Conservation (phyloP, 2,329 filamentous ascomycete species). For the Fusarium sp. region DNA sequence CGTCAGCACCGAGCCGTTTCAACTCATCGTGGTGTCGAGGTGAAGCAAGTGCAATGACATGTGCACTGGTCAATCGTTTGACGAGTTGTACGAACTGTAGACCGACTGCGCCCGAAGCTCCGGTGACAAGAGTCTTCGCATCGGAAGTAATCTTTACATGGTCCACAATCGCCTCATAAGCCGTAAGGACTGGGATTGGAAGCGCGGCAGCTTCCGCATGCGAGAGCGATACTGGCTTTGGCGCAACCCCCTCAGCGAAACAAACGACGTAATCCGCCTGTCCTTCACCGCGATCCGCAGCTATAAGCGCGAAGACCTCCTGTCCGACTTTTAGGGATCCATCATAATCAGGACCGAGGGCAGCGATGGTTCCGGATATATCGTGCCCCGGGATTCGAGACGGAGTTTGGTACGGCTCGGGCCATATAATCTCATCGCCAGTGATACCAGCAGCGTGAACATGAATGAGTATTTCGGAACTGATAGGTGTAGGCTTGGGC, state of each 20-base stretch:
- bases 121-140: slow-evolving; percentile 13
- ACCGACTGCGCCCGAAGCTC: slow-evolving; percentile 34
- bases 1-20: slow-evolving; percentile 39
- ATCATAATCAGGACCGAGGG: slow-evolving; percentile 30
- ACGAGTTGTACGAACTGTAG: slow-evolving; percentile 52
- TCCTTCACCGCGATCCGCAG: background rate
- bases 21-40: slow-evolving; percentile 31
- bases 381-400: slow-evolving; percentile 55
- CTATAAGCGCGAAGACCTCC: slow-evolving; percentile 3
- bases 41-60: slow-evolving; percentile 53
- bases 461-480: slow-evolving; percentile 49
- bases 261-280: slow-evolving; percentile 25
- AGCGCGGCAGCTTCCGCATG: slow-evolving; percentile 13
- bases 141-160: rapidly evolving
- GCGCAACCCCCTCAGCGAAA: background rate
- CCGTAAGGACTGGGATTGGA: slow-evolving; percentile 27
- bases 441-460: slow-evolving; percentile 56
- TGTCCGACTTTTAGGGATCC: background rate
- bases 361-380: slow-evolving; percentile 53
- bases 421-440: slow-evolving; percentile 55
- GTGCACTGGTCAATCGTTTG: slow-evolving; percentile 28
- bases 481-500: slow-evolving; percentile 34
- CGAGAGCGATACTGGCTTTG: slow-evolving; percentile 7
- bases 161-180: slow-evolving; percentile 24
- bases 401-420: slow-evolving; percentile 51